phyloP scores from a whole-genome alignment of 176 grass and related monocot genomes.

The Aegilops tauschii region DNA sequence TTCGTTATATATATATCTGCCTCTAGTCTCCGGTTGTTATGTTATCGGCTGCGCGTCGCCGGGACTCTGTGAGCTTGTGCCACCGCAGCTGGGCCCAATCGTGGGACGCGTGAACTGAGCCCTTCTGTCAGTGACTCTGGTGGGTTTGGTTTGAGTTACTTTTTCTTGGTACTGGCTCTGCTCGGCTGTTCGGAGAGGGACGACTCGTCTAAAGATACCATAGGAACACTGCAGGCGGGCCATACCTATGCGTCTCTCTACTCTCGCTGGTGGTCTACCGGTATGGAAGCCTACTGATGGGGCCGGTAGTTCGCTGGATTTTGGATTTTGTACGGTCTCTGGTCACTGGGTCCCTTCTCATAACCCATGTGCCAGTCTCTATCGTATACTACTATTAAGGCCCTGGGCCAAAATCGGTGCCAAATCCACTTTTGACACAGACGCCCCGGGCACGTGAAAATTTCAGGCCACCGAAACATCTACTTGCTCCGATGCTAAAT shows the following conservation, averaged over 20 bases:
- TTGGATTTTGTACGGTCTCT: not conserved
- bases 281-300: not conserved
- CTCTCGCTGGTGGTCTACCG: not conserved
- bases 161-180: not conserved
- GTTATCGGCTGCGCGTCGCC: not conserved
- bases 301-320: not conserved
- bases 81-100: not conserved
- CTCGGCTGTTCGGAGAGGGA: not conserved
- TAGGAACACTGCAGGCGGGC: not conserved
- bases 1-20: constrained; percentile 20
- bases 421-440: too few relatives aligned
- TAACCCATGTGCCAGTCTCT: too few relatives aligned
- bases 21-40: not conserved
- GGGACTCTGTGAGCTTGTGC: not conserved
- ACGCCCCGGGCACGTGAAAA: too few relatives aligned
- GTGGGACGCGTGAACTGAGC: not conserved
- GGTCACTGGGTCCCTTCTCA: not conserved
- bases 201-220: not conserved
- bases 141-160: not conserved
- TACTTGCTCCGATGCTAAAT: too few relatives aligned
- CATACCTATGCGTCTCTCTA: not conserved
- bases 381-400: too few relatives aligned
- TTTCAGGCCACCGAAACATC: too few relatives aligned
- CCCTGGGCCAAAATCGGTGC: too few relatives aligned
- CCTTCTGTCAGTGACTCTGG: not conserved